phyloP scores from a whole-genome alignment of 495 filamentous ascomycete species.

The Aspergillus steynii region DNA sequence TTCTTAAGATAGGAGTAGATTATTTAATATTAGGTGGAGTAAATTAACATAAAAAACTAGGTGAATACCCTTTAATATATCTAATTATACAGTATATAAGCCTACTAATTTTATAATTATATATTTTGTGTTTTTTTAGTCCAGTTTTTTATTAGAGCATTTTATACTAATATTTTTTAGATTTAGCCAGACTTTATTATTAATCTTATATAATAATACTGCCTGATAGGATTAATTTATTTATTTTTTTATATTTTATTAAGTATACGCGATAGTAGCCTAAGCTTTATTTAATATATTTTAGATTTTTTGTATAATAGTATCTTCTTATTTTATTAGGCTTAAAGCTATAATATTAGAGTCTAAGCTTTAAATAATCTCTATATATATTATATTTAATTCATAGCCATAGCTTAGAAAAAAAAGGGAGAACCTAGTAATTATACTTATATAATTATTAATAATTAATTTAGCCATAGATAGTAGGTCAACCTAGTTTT shows the following conservation, averaged over 20 bases:
- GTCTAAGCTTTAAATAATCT: too few relatives aligned
- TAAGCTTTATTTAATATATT: not conserved
- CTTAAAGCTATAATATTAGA: not conserved
- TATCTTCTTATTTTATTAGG: not conserved
- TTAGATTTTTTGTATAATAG: not conserved
- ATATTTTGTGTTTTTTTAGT: not conserved
- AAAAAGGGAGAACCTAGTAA: not conserved
- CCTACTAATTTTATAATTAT: not conserved
- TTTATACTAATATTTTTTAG: not conserved
- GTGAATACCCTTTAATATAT: not conserved
- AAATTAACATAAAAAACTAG: not conserved
- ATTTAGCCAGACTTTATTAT: slow-evolving; percentile 4
- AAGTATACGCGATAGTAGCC: not conserved
- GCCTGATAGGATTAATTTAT: not conserved
- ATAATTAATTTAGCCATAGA: too few relatives aligned
- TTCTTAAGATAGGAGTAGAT: not conserved
- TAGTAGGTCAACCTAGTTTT: too few relatives aligned
- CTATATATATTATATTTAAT: not conserved
- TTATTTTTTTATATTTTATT: not conserved
- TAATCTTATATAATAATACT: not conserved
- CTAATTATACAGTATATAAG: not conserved
- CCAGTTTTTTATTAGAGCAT: not conserved
- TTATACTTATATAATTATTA: not conserved
- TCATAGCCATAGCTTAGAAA: not conserved
- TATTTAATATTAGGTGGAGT: not conserved